A percentile compares a stretch with the other conserved stretches of the same genome.
phyloP scores from a whole-genome alignment of 2,329 filamentous ascomycete genomes.

The Neopestalotiopsis sp. region DNA sequence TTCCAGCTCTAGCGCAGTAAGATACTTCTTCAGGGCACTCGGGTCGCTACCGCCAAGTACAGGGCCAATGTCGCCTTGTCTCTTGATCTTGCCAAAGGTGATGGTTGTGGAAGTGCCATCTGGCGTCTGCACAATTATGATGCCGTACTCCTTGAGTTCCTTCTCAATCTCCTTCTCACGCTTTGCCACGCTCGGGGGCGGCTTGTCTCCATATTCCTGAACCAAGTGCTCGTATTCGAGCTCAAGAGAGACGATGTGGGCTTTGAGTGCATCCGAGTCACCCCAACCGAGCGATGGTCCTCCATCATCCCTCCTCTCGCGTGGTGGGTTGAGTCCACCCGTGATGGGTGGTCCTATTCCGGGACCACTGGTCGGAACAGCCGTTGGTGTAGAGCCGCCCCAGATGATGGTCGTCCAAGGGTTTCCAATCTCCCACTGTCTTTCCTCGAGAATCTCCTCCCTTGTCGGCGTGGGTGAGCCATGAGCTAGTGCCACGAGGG shows the following conservation, averaged over 20 bases:
- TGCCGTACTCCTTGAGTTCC: constrained; percentile 40
- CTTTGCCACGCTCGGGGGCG: constrained; percentile 27
- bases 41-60: constrained; percentile 23
- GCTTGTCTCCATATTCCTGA: constrained; percentile 29
- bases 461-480: constrained; percentile 32
- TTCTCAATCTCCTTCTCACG: constrained; percentile 30
- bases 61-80: constrained; percentile 11
- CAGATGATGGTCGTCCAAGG: constrained; percentile 23
- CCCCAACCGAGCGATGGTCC: constrained; percentile 22
- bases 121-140: constrained; percentile 38
- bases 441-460: constrained; percentile 27
- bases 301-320: constrained; percentile 17
- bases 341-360: constrained; percentile 21
- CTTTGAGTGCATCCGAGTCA: constrained; percentile 27
- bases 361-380: constrained; percentile 13
- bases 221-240: constrained; percentile 34
- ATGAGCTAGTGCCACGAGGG: constrained; percentile 32
- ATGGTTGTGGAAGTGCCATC: constrained; percentile 41
- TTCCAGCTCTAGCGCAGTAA: constrained; percentile 32
- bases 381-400: constrained; percentile 12
- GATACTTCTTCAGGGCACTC: constrained; percentile 30
- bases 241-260: constrained; percentile 31
- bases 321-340: constrained; percentile 9
- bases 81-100: constrained; percentile 32
- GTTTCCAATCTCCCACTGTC: constrained; percentile 29